Percentiles rank a stretch among this genome's conserved stretches.
These are phyloP conservation scores for Aspergillus luchuensis DNA, from an alignment of 2,329 filamentous ascomycete genomes.

Conservation along the genomic window DNA sequence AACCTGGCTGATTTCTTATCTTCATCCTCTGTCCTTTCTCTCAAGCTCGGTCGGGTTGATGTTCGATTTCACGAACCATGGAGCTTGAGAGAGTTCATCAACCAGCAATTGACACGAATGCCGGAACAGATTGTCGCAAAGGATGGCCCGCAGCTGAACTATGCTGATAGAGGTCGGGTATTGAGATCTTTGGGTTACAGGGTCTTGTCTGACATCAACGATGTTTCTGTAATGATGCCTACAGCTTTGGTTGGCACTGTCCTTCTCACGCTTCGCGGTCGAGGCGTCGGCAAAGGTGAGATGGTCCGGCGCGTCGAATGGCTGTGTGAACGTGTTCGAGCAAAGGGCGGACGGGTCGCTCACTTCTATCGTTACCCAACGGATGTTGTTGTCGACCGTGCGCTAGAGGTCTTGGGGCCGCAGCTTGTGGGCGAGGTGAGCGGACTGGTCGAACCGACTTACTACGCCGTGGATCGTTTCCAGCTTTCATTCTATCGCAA, in stretches of 20 bases:
- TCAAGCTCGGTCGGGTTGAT: conserved; percentile 88
- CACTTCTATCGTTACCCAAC: conserved; percentile 85
- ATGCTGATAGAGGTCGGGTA: conserved; percentile 67
- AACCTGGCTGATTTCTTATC: conserved; percentile 89
- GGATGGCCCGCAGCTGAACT: conserved; percentile 45
- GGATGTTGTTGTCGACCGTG: conserved; percentile 80
- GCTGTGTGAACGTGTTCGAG: conserved; percentile 77
- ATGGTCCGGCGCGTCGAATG: conserved; percentile 85
- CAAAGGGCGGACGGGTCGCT: conserved; percentile 87
- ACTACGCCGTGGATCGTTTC: conserved; percentile 92
- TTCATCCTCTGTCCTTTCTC: conserved; percentile 80
- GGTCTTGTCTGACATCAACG: conserved; percentile 91
- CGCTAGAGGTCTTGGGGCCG: conserved; percentile 86
- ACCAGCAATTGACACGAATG: conserved; percentile 68
- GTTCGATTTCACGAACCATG: conserved; percentile 96
- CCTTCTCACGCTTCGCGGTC: conserved; percentile 82
- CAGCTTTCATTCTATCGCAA: conserved; percentile 98
- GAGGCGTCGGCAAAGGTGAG: conserved; percentile 86
- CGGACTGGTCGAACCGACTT: conserved; percentile 85
- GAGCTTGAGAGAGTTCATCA: conserved; percentile 81
- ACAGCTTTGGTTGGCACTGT: conserved; percentile 95
- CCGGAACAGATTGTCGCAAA: conserved; percentile 45
- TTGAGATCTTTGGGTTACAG: conserved; percentile 87
- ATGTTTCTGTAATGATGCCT: conserved; percentile 96
- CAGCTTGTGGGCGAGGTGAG: conserved; percentile 80